These are phyloP conservation scores for Trichophyton rubrum DNA, from an alignment of 2,329 filamentous ascomycete genomes.

Conservation along the genomic window DNA sequence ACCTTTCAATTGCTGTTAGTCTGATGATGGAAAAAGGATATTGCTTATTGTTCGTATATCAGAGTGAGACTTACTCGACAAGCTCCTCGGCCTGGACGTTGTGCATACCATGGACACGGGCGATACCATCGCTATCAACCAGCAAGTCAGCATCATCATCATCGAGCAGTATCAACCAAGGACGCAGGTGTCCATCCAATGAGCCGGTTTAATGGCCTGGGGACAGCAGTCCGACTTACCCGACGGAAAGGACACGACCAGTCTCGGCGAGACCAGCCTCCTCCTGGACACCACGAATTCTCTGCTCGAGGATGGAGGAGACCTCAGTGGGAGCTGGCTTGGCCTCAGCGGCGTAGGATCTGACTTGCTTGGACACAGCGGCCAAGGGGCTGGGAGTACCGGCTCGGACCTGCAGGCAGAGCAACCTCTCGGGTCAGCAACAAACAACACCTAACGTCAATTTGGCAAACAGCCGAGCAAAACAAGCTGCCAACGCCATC, in stretches of 20 bases:
- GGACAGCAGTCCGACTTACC: slow-evolving; percentile 45
- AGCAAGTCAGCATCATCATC: background rate
- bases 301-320: slow-evolving; percentile 97
- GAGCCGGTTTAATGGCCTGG: background rate
- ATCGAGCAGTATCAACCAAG: background rate
- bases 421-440: background rate
- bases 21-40: slow-evolving; percentile 17
- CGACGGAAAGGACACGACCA: slow-evolving; percentile 94
- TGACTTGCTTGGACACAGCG: slow-evolving; percentile 57
- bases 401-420: slow-evolving; percentile 58
- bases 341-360: slow-evolving; percentile 81
- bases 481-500: background rate
- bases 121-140: slow-evolving; percentile 87
- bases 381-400: slow-evolving; percentile 66
- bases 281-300: slow-evolving; percentile 96
- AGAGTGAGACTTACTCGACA: slow-evolving; percentile 68
- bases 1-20: slow-evolving; percentile 45
- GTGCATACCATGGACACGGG: slow-evolving; percentile 98
- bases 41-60: slow-evolving; percentile 9
- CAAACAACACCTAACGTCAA: background rate
- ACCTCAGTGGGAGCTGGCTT: slow-evolving; percentile 97
- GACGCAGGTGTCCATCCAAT: background rate
- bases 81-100: slow-evolving; percentile 99
- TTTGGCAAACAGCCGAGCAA: background rate
- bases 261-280: slow-evolving; percentile 95